These are phyloP conservation scores for Pyricularia sp. DNA, from an alignment of 2,329 filamentous ascomycete genomes.

Conservation along the genomic window DNA sequence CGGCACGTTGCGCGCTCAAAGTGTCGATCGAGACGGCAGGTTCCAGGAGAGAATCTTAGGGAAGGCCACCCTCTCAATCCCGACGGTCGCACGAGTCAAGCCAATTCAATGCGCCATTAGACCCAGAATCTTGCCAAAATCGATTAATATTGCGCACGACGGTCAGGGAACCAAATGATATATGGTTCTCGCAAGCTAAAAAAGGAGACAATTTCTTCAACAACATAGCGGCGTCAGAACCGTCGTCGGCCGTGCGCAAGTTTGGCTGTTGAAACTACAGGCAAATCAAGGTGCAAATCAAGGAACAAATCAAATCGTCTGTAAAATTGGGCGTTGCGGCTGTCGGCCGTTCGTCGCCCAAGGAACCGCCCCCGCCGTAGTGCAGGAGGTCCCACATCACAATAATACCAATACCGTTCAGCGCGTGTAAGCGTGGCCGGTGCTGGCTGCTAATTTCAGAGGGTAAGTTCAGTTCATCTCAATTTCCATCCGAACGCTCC, in stretches of 20 bases:
- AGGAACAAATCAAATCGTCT: no score
- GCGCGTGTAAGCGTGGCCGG: not conserved
- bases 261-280: not conserved
- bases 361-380: constrained; percentile 15
- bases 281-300: not conserved
- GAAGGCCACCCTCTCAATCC: not conserved
- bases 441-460: not conserved
- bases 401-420: constrained; percentile 3
- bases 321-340: constrained; percentile 4
- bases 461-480: constrained; percentile 1
- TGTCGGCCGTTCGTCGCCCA: constrained; percentile 13
- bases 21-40: not conserved
- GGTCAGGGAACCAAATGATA: not conserved
- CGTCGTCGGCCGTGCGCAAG: not conserved
- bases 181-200: not conserved
- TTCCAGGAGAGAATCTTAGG: not conserved
- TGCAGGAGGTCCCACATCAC: constrained; percentile 9
- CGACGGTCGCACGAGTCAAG: not conserved
- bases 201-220: not conserved
- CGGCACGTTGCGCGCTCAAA: not conserved
- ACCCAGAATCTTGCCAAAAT: not conserved
- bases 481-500: not conserved
- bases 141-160: not conserved
- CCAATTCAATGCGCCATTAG: not conserved
- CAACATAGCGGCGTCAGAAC: not conserved